phyloP scores from a whole-genome alignment of 148 eudicot species.

The Silene conica region DNA sequence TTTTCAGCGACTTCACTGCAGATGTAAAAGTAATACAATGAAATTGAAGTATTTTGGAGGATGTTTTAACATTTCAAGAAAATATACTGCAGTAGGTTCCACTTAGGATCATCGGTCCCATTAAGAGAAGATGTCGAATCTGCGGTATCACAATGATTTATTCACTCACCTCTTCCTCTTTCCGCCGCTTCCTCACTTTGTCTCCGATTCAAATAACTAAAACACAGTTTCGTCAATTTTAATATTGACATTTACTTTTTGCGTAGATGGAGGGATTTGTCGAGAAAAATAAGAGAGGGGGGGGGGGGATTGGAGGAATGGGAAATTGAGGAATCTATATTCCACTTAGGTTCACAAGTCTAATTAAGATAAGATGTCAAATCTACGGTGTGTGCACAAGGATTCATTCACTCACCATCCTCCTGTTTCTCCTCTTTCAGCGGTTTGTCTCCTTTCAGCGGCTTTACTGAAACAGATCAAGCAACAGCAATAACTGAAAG shows the following conservation, averaged over 20 bases:
- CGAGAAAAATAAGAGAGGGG: not conserved
- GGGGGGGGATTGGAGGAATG: not conserved
- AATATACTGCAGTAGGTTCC: not conserved
- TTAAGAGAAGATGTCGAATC: not conserved
- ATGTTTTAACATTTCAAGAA: not conserved
- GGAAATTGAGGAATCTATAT: too few species aligned
- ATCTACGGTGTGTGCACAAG: not conserved
- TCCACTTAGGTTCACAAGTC: too few species aligned
- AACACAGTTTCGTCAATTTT: not conserved
- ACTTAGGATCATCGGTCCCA: not conserved
- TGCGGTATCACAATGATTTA: not conserved
- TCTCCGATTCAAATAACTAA: not conserved
- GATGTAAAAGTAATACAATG: slow-evolving; percentile 30
- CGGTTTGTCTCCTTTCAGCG: not conserved
- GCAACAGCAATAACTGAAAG: slow-evolving; percentile 1
- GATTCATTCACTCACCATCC: slow-evolving; percentile 10
- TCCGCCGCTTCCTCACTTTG: not conserved
- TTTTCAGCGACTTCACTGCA: slow-evolving; percentile 37
- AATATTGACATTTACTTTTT: not conserved
- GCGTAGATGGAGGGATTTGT: not conserved
- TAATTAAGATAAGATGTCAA: too few species aligned
- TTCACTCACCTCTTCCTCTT: slow-evolving; percentile 13
- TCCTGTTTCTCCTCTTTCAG: slow-evolving; percentile 7
- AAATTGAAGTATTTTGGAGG: not conserved
- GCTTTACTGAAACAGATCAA: not conserved